These are phyloP conservation scores for Globisporangium spiculum DNA, from an alignment of 352 stramenopile genomes.

Conservation along the genomic window DNA sequence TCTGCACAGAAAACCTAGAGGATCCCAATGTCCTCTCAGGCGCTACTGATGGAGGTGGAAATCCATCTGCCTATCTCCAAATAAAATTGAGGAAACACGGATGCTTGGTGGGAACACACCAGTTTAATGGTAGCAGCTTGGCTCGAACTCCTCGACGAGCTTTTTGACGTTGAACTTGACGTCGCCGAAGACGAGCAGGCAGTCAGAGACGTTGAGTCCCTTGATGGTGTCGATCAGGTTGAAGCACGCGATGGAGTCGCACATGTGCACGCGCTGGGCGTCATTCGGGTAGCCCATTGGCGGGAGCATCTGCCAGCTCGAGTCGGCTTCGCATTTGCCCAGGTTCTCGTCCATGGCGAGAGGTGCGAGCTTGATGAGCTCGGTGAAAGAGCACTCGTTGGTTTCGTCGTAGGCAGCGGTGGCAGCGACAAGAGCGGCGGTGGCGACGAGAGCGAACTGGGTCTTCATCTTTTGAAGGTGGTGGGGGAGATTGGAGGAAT, in stretches of 20 bases:
- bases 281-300: constrained; percentile 21
- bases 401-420: constrained; percentile 13
- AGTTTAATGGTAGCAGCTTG: constrained; percentile 23
- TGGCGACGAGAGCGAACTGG: constrained; percentile 8
- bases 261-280: constrained; percentile 27
- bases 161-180: constrained; percentile 32
- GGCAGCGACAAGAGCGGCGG: constrained; percentile 3
- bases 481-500: not conserved
- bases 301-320: constrained; percentile 32
- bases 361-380: constrained; percentile 18
- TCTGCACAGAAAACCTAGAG: not conserved
- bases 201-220: constrained; percentile 24
- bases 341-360: constrained; percentile 13
- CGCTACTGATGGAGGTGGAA: not conserved
- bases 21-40: constrained; percentile 1
- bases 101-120: not conserved
- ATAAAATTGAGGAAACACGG: not conserved
- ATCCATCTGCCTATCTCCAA: not conserved
- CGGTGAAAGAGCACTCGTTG: constrained; percentile 11
- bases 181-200: constrained; percentile 25
- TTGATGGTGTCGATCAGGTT: constrained; percentile 24
- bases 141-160: constrained; percentile 29
- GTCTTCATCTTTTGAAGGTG: constrained; percentile 17
- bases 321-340: constrained; percentile 23
- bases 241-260: constrained; percentile 23